These are phyloP conservation scores for Heterobasidion parviporum DNA, from an alignment of 1,284 basidiomycete genomes.

Conservation along the genomic window DNA sequence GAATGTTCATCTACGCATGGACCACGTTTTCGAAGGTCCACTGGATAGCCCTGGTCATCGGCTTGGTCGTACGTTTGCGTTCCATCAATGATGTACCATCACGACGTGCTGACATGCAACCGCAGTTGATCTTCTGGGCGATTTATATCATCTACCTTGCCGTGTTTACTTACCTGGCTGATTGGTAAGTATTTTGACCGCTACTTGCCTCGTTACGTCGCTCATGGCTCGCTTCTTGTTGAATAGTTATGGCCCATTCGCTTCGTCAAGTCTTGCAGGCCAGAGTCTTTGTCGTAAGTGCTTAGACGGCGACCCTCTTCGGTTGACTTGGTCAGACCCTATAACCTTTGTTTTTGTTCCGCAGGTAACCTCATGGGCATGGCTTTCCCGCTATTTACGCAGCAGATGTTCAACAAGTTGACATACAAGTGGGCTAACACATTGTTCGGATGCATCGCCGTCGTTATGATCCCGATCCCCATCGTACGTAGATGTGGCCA, in stretches of 20 bases:
- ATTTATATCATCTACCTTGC: slow-evolving; percentile 56
- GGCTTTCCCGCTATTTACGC: slow-evolving; percentile 57
- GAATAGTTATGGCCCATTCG: slow-evolving; percentile 60
- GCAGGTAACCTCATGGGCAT: slow-evolving; percentile 50
- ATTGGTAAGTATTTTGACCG: slow-evolving; percentile 39
- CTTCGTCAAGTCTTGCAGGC: slow-evolving; percentile 71
- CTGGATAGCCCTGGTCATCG: slow-evolving; percentile 53
- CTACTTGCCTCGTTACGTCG: not conserved
- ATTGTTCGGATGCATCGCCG: slow-evolving; percentile 54
- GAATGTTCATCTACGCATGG: slow-evolving; percentile 65
- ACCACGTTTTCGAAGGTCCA: slow-evolving; percentile 41
- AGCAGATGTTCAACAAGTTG: slow-evolving; percentile 49
- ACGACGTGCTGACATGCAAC: not conserved
- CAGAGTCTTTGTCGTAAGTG: slow-evolving; percentile 60
- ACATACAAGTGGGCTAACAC: slow-evolving; percentile 67
- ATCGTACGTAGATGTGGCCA: slow-evolving; percentile 33
- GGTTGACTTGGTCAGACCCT: not conserved
- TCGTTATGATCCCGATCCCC: slow-evolving; percentile 58
- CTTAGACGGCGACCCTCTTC: too few species aligned
- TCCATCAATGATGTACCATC: not conserved
- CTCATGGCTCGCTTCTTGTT: not conserved
- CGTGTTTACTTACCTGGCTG: slow-evolving; percentile 66
- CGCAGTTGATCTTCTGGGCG: slow-evolving; percentile 34
- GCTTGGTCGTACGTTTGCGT: slow-evolving; percentile 32
- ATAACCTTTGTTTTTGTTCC: not conserved